Percentiles rank a stretch among this genome's conserved stretches.
Conservation (phyloP, 2,329 filamentous ascomycete genomes). For the Coniochaeta prunicola region DNA sequence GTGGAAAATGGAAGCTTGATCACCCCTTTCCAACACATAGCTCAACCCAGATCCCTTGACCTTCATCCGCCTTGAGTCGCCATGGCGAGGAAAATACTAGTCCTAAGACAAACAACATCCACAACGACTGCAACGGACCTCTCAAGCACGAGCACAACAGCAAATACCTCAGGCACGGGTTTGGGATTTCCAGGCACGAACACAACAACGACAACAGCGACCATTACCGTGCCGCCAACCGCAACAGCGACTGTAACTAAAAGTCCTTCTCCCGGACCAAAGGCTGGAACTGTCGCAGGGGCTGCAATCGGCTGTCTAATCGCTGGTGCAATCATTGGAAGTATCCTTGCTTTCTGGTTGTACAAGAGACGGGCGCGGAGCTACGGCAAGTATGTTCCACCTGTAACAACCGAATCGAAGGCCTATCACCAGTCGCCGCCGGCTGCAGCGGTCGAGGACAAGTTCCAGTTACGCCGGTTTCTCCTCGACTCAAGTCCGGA, state of each 20-base stretch:
- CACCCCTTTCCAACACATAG: too few relatives aligned
- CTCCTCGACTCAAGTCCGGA: slow-evolving; percentile 28
- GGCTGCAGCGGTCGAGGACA: slow-evolving; percentile 4
- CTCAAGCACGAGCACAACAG: not conserved
- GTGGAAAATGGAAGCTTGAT: too few relatives aligned
- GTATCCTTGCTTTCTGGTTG: slow-evolving; percentile 18
- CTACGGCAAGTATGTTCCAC: not conserved
- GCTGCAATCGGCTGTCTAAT: slow-evolving; percentile 21
- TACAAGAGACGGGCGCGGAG: slow-evolving; percentile 7
- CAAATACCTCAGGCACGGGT: not conserved
- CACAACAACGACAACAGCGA: not conserved
- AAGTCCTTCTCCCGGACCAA: not conserved
- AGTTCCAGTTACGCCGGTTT: slow-evolving; percentile 24
- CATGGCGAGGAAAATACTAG: too few relatives aligned
- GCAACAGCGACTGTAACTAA: not conserved
- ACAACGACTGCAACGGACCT: too few relatives aligned
- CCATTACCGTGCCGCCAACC: not conserved
- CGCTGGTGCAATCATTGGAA: slow-evolving; percentile 13
- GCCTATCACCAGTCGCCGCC: not conserved
- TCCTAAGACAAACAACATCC: too few relatives aligned
- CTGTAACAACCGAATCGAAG: slow-evolving; percentile 1
- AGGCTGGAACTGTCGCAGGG: slow-evolving; percentile 16
- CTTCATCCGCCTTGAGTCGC: too few relatives aligned
- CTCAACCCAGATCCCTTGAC: too few relatives aligned
- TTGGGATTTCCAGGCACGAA: not conserved